Conservation (phyloP, 2,329 filamentous ascomycete genomes). For the Botrytis tulipae region DNA sequence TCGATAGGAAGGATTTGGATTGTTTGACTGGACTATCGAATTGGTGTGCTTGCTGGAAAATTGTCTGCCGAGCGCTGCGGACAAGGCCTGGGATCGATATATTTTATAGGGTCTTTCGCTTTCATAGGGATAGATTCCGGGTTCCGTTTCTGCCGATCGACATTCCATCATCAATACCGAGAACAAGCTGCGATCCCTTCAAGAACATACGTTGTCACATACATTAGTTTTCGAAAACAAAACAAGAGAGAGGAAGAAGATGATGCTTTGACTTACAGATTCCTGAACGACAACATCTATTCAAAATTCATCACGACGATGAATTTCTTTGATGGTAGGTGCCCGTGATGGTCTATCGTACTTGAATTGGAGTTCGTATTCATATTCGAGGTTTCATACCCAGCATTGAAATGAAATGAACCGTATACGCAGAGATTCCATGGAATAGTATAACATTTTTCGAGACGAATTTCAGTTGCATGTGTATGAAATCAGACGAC, state of each 20-base stretch:
- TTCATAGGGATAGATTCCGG: background rate
- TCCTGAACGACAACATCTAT: background rate
- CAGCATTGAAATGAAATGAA: background rate
- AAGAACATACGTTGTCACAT: background rate
- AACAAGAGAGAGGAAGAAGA: background rate
- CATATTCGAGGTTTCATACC: background rate
- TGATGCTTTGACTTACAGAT: background rate
- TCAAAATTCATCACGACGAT: background rate
- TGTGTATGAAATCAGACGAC: background rate
- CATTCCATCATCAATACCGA: background rate
- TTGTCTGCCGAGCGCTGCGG: background rate
- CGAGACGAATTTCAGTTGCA: background rate
- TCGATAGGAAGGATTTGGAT: background rate
- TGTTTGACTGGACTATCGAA: background rate
- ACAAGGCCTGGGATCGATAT: background rate
- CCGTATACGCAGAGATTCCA: background rate
- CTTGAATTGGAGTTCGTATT: background rate
- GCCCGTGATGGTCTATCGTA: background rate
- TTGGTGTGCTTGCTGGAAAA: background rate
- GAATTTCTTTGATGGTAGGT: background rate
- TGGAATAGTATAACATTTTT: background rate
- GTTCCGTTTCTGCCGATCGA: background rate
- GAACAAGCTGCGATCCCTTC: background rate
- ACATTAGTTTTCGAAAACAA: constrained; percentile 3
- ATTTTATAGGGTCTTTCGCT: background rate